These are phyloP conservation scores for Elongisporangium anandrum DNA, from an alignment of 352 stramenopile species.

Conservation along the genomic window DNA sequence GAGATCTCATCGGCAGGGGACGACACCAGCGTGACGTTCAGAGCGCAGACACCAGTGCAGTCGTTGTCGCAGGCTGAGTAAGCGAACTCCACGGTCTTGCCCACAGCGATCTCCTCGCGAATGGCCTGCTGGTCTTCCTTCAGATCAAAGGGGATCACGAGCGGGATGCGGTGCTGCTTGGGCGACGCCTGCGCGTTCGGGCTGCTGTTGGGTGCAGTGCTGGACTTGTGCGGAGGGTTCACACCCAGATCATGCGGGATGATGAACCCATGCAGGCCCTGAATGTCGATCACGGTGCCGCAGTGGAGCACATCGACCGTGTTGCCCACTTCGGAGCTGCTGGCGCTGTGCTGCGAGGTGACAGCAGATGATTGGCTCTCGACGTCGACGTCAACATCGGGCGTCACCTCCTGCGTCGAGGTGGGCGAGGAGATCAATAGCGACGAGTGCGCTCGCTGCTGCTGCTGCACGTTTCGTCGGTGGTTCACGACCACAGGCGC, in stretches of 20 bases:
- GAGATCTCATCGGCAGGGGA: slow-evolving; percentile 48
- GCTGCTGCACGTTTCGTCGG: slow-evolving; percentile 10
- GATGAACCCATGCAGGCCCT: slow-evolving; percentile 69
- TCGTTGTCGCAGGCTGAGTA: slow-evolving; percentile 25
- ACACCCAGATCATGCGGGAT: slow-evolving; percentile 65
- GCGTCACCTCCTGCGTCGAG: slow-evolving; percentile 9
- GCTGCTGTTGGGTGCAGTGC: slow-evolving; percentile 3
- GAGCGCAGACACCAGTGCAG: slow-evolving; percentile 25
- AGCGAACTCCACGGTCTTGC: slow-evolving; percentile 67
- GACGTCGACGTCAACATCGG: slow-evolving; percentile 7
- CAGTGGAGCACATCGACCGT: slow-evolving; percentile 71
- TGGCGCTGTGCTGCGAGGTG: slow-evolving; percentile 8
- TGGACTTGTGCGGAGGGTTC: slow-evolving; percentile 10
- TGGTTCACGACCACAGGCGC: slow-evolving; percentile 13
- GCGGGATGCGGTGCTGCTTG: slow-evolving; percentile 43
- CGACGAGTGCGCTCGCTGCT: background rate
- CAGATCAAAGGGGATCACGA: slow-evolving; percentile 69
- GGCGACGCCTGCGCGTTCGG: slow-evolving; percentile 4
- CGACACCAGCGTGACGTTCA: slow-evolving; percentile 57
- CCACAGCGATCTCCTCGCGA: slow-evolving; percentile 49
- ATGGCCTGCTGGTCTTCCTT: slow-evolving; percentile 30
- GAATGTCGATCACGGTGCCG: slow-evolving; percentile 73
- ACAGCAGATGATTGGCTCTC: slow-evolving; percentile 15
- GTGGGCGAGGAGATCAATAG: background rate
- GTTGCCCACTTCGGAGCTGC: slow-evolving; percentile 32